Base-by-base conservation (phyloP, 2,329 filamentous ascomycete species). In the Reticulascus tulasneorum region DNA sequence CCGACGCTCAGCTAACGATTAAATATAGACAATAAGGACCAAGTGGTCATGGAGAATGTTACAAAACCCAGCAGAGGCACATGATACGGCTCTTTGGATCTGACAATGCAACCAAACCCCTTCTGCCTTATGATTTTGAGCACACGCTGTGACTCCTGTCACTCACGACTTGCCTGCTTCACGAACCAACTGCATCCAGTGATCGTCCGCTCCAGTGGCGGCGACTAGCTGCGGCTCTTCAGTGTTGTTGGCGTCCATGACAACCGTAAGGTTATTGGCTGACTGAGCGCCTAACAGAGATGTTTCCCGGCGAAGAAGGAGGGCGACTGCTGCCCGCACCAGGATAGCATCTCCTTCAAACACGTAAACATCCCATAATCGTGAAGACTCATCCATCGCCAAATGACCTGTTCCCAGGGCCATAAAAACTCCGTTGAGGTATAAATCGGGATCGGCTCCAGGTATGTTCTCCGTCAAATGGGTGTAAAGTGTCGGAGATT, bases 331-430 rank as follows among this genome's bases (percentile, higher is more conserved):
- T 2, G 84, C 84, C 0, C 85, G 68, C 7, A 91, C 74, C 0
- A 90, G 64, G 2, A 86, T 68, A 2, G 75, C 69, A 46, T 94
- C 87, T 18, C 86, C 85, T 53, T 94, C 87, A 46, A 94, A 88
- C 4, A 86, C 79, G 47, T 86, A 88, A 0, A 91, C 77, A 46
- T 94, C 87, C 84, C 85, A 91, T 10, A 93, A 60, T 3, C 87
- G 67, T 2, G 79, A 77, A 5, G 79, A 83, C 47, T 84, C 75
- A 50, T 90, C 86, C 12, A 89, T 69, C 7, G 74, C 73, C 5
- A 87, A 62, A 24, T 75, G 66, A 12, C 62, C 59, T 0, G 82
- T 82, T 54, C 87, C 86, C 6, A 88, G 63, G 12, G 69, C 69
- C 6, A 73, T 73, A 50, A 87, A 84, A 33, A 86, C 63, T 11